Percentiles rank a stretch among this genome's conserved stretches.
Evolutionary conservation across 768 basidiomycete genomes (phyloP).

Genomic region (Harrya chromipes): DNA sequence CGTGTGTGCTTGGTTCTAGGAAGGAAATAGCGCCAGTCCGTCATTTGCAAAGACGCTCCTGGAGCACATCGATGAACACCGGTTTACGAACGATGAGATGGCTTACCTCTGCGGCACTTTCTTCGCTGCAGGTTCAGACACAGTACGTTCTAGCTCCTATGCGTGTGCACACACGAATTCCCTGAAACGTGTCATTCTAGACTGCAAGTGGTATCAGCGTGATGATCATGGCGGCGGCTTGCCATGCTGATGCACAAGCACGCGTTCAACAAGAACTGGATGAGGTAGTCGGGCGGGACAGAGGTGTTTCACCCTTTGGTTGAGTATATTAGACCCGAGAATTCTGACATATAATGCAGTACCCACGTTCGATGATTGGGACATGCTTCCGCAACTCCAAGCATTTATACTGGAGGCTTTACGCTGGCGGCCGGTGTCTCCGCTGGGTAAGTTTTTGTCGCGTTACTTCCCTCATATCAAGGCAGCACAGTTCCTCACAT

Average conservation of each 20-base stretch:
- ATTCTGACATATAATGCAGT: conserved; percentile 14
- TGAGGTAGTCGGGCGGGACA: conserved; percentile 40
- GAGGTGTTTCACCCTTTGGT: conserved; percentile 1
- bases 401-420: too few relatives aligned
- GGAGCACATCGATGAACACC: conserved; percentile 45
- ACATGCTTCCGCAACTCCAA: too few relatives aligned
- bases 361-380: conserved; percentile 32
- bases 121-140: conserved; percentile 61
- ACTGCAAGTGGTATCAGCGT: conserved; percentile 52
- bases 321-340: too few relatives aligned
- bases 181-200: conserved; percentile 4
- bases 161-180: not conserved
- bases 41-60: conserved; percentile 52
- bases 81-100: conserved; percentile 48
- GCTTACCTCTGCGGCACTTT: conserved; percentile 58
- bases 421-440: too few relatives aligned
- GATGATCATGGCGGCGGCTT: conserved; percentile 48
- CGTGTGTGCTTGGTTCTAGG: conserved; percentile 3
- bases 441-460: not conserved
- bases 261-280: conserved; percentile 52
- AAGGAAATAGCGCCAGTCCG: conserved; percentile 1
- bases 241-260: conserved; percentile 45
- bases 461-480: too few relatives aligned
- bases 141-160: conserved; percentile 30
- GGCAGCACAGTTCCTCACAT: too few relatives aligned